These are phyloP conservation scores for Fusarium equiseti DNA, from an alignment of 2,329 filamentous ascomycete genomes.

Conservation along the genomic window DNA sequence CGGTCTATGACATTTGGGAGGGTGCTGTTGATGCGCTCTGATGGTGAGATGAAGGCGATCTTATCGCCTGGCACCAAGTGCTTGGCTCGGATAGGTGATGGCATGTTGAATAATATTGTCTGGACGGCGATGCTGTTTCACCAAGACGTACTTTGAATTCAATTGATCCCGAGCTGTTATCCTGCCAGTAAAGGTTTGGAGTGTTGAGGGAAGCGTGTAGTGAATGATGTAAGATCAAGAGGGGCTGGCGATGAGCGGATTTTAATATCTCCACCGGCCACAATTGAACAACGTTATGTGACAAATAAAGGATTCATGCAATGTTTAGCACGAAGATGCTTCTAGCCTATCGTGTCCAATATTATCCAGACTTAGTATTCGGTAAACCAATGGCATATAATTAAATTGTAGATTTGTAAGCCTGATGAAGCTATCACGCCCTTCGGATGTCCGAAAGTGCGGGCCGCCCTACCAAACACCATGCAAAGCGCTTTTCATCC, in stretches of 20 bases:
- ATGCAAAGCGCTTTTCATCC: not conserved
- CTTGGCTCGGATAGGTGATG: conserved; percentile 41
- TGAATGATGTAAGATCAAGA: not conserved
- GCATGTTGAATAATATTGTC: conserved; percentile 7
- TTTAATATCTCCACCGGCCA: not conserved
- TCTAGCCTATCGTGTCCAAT: not conserved
- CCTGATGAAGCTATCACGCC: not conserved
- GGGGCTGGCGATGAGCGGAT: conserved; percentile 1
- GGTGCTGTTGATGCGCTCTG: conserved; percentile 52
- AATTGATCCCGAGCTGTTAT: rapidly evolving
- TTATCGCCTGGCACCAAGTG: conserved; percentile 52
- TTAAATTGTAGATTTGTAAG: not conserved
- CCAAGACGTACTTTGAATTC: rapidly evolving
- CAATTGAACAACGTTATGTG: conserved; percentile 12
- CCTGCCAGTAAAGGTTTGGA: rapidly evolving
- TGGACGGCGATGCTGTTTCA: rapidly evolving
- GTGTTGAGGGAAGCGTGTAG: not conserved
- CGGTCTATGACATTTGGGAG: conserved; percentile 49
- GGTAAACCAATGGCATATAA: no score
- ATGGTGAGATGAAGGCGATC: conserved; percentile 57
- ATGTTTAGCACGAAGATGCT: not conserved
- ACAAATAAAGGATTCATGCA: not conserved
- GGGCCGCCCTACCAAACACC: not conserved
- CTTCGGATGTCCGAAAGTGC: not conserved
- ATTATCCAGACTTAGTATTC: not conserved